These are phyloP conservation scores for Debaryomyces fabryi DNA, from an alignment of 1,139 yeast genomes.

Conservation along the genomic window DNA sequence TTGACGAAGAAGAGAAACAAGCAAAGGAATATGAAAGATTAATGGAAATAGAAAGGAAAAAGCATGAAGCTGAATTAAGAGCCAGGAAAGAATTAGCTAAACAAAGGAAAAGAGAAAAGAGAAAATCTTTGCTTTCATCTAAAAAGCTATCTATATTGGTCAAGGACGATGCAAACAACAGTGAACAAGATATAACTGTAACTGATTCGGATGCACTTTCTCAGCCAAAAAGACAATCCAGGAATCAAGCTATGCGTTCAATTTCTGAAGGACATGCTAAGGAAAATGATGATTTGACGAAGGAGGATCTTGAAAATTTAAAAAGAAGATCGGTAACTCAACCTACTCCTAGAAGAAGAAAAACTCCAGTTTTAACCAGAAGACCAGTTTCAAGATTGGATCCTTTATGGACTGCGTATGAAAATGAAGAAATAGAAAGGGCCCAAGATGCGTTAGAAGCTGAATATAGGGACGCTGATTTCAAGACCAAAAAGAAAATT, in stretches of 20 bases:
- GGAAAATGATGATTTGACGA: conserved; percentile 34
- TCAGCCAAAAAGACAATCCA: conserved; percentile 46
- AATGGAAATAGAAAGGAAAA: conserved; percentile 54
- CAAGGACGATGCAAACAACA: conserved; percentile 37
- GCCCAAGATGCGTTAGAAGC: conserved; percentile 49
- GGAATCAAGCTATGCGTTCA: conserved; percentile 33
- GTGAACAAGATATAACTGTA: conserved; percentile 33
- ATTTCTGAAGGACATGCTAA: conserved; percentile 39
- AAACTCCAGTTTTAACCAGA: conserved; percentile 46
- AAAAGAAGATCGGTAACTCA: conserved; percentile 54
- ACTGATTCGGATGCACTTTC: conserved; percentile 24
- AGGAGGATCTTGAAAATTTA: conserved; percentile 44
- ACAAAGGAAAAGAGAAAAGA: conserved; percentile 46
- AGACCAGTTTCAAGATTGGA: conserved; percentile 75
- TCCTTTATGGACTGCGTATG: conserved; percentile 57
- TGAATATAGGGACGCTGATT: conserved; percentile 23
- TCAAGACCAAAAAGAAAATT: conserved; percentile 22
- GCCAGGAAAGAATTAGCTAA: conserved; percentile 52
- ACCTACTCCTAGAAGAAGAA: conserved; percentile 41
- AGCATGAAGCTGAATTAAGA: conserved; percentile 49
- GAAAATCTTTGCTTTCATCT: conserved; percentile 46
- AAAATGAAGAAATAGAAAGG: conserved; percentile 49
- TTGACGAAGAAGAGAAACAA: conserved; percentile 53
- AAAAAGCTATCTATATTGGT: conserved; percentile 44
- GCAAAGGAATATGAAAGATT: conserved; percentile 51